phyloP scores from a whole-genome alignment of 2,329 filamentous ascomycete genomes.

The Botryotinia calthae region DNA sequence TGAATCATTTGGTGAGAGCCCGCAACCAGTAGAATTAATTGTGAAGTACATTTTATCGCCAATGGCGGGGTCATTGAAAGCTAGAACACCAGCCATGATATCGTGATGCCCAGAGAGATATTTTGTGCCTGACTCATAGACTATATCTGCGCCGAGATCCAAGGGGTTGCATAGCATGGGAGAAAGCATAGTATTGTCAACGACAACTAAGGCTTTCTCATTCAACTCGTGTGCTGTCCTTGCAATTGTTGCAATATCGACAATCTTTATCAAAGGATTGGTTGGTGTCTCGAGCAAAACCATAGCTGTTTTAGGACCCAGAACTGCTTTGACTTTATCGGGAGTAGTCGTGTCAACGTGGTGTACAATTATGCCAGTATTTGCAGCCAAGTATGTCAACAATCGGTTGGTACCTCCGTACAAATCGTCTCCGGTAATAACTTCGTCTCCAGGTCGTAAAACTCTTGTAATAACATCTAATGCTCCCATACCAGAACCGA shows the following conservation, averaged over 20 bases:
- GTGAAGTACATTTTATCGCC: slow-evolving; percentile 93
- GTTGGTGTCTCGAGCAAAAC: slow-evolving; percentile 94
- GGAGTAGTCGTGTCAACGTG: slow-evolving; percentile 91
- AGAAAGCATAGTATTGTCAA: slow-evolving; percentile 99
- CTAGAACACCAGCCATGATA: slow-evolving; percentile 96
- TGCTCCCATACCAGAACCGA: slow-evolving; percentile 96
- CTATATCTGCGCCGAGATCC: slow-evolving; percentile 90
- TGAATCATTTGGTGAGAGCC: slow-evolving; percentile 89
- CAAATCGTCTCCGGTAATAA: slow-evolving; percentile 93
- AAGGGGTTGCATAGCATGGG: slow-evolving; percentile 92
- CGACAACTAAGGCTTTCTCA: slow-evolving; percentile 75
- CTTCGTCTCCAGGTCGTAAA: slow-evolving; percentile 89
- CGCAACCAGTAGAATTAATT: slow-evolving; percentile 95
- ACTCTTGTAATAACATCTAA: slow-evolving; percentile 93
- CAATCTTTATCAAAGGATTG: slow-evolving; percentile 97
- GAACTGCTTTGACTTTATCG: slow-evolving; percentile 63
- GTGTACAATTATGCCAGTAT: slow-evolving; percentile 89
- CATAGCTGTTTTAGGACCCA: slow-evolving; percentile 86
- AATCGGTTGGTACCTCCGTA: slow-evolving; percentile 95
- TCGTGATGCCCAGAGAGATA: slow-evolving; percentile 98
- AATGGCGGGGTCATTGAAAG: slow-evolving; percentile 76
- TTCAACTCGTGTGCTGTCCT: slow-evolving; percentile 73
- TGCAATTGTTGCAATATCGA: slow-evolving; percentile 82
- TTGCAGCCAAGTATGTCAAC: slow-evolving; percentile 84
- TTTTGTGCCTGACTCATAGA: slow-evolving; percentile 97